Evolutionary conservation across 2,329 filamentous ascomycete genomes (phyloP), one percentile per base, ranked within the genome.

Genomic region (Helminthosporium solani): DNA sequence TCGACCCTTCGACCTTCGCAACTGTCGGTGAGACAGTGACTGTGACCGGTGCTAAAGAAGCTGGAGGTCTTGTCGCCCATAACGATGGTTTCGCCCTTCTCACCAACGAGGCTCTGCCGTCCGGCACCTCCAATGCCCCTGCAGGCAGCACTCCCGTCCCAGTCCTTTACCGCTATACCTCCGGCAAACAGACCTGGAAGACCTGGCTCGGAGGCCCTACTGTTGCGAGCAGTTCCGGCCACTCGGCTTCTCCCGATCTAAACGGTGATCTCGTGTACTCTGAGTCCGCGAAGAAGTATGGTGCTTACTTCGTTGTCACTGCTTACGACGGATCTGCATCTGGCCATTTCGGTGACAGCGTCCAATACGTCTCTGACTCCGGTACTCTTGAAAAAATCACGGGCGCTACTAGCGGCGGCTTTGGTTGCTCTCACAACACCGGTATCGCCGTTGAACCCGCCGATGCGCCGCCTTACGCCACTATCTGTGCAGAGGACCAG

Each of bases 341-440:
- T 3, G 82, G 82, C 30, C 81, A 84, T 64, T 84, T 73, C 39
- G 82, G 82, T 20, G 82, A 84, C 56, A 77, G 71, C 44, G 75
- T 81, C 28, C 68, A 78, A 54, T 80, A 80, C 44, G 72, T 80
- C 21, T 64, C 68, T 28, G 64, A 73, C 11, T 56, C 71, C 15
- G 82, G 82, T 11, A 74, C 70, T 7, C 64, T 83, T 3, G 67
- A 78, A 53, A 70, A 65, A 9, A 81, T 83, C 48, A 39, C 63
- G 1, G 80, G 79, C 1, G 79, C 81, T 2, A 42, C 38, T 11
- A 76, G 75, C 34, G 80, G 76, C 45, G 71, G 73, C 12, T 84
- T 80, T 75, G 82, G 81, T 15, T 85, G 82, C 71, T 81, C 77
- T 5, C 81, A 84, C 73, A 85, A 85, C 68, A 84, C 81, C 1